A percentile compares a stretch with the other conserved stretches of the same genome.
phyloP scores from a whole-genome alignment of 257 asterid species.

The Plectranthus barbatus region DNA sequence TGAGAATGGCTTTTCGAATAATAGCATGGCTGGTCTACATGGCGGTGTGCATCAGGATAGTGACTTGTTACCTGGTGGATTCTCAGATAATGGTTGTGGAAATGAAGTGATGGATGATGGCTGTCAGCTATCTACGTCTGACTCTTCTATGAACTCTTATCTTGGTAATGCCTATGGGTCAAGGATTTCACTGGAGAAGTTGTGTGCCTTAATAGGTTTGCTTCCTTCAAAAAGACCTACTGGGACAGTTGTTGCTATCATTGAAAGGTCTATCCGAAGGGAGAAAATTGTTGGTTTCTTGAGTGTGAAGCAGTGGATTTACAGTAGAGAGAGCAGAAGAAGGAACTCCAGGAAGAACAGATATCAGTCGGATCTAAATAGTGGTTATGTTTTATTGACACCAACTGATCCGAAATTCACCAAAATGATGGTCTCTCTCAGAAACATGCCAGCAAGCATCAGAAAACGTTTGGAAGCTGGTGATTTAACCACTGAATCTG shows the following conservation, averaged over 20 bases:
- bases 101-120: constrained; percentile 22
- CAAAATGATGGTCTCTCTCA: constrained; percentile 54
- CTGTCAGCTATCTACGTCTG: constrained; percentile 14
- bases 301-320: constrained; percentile 58
- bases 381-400: constrained; percentile 42
- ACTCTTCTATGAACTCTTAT: constrained; percentile 18
- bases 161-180: constrained; percentile 23
- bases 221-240: constrained; percentile 80
- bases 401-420: constrained; percentile 75
- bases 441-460: constrained; percentile 45
- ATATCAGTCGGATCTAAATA: constrained; percentile 20
- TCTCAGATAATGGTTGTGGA: constrained; percentile 2
- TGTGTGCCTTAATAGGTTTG: constrained; percentile 33
- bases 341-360: constrained; percentile 50
- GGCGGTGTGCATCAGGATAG: not conserved
- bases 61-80: not conserved
- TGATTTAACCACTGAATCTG: constrained; percentile 58
- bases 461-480: constrained; percentile 53
- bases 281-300: constrained; percentile 62
- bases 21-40: not conserved
- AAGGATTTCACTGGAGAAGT: constrained; percentile 33
- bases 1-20: constrained; percentile 14
- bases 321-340: constrained; percentile 34
- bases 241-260: constrained; percentile 68
- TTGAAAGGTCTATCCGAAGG: constrained; percentile 53